phyloP scores from a whole-genome alignment of 352 stramenopile genomes.

The Pythium insidiosum region DNA sequence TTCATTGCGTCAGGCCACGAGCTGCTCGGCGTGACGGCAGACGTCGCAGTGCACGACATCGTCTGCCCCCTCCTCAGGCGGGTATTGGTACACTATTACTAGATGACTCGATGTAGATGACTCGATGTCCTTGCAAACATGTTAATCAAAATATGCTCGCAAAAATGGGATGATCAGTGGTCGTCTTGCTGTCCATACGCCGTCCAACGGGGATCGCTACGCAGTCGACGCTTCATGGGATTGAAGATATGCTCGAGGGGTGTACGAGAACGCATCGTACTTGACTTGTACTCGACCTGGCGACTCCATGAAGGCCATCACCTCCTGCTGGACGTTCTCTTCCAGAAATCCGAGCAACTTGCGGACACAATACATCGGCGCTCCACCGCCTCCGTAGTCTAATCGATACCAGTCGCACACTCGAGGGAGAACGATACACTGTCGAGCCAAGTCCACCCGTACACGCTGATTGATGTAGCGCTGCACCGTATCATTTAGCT shows the following conservation, averaged over 20 bases:
- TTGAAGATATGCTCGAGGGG: conserved; percentile 14
- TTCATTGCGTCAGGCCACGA: no score
- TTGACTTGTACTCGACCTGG: conserved; percentile 37
- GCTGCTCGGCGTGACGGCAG: no score
- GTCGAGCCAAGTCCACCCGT: conserved; percentile 11
- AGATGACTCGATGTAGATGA: no score
- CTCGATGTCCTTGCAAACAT: no score
- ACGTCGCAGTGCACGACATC: no score
- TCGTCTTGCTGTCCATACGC: no score
- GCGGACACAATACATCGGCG: conserved; percentile 48
- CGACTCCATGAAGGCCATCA: conserved; percentile 37
- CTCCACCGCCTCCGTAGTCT: conserved; percentile 44
- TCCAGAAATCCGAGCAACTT: conserved; percentile 73
- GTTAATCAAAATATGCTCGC: no score
- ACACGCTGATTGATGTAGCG: conserved; percentile 28
- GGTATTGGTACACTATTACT: no score
- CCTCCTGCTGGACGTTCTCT: conserved; percentile 27
- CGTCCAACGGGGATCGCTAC: no score
- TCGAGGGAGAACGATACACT: conserved; percentile 39
- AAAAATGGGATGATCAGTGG: no score
- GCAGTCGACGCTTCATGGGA: no score
- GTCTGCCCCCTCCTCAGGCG: no score
- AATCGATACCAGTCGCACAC: conserved; percentile 71
- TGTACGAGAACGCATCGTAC: conserved; percentile 51
- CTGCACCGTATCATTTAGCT: conserved; percentile 51